phyloP scores from a whole-genome alignment of 257 asterid species.

The Hygrophila difformis region DNA sequence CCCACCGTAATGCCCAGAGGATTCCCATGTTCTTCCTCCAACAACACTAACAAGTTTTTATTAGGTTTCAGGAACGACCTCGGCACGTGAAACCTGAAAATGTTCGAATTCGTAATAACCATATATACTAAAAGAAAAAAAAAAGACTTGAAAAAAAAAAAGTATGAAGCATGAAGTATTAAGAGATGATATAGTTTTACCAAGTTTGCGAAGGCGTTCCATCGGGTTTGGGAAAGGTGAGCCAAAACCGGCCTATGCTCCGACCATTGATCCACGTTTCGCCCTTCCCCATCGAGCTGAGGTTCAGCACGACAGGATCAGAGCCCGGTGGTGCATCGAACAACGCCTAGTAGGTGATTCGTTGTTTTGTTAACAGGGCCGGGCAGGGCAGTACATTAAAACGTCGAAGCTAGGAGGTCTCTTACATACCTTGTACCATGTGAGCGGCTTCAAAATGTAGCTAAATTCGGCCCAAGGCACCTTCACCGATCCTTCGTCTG shows the following conservation, averaged over 20 bases:
- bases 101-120: neutral
- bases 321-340: conserved; percentile 62
- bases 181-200: conserved; percentile 24
- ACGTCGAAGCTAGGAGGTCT: neutral
- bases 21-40: conserved; percentile 76
- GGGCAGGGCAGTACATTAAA: neutral
- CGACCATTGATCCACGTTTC: conserved; percentile 73
- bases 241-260: conserved; percentile 85
- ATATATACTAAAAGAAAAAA: too few species aligned
- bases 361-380: neutral
- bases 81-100: conserved; percentile 70
- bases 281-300: conserved; percentile 90
- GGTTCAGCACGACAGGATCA: conserved; percentile 70
- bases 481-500: conserved; percentile 31
- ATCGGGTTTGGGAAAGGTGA: conserved; percentile 39
- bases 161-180: neutral
- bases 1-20: conserved; percentile 56
- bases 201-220: conserved; percentile 78
- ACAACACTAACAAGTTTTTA: conserved; percentile 48
- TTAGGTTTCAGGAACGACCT: conserved; percentile 65
- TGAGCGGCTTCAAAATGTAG: conserved; percentile 46
- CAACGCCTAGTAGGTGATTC: conserved; percentile 27
- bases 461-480: conserved; percentile 38
- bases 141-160: too few species aligned
- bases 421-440: conserved; percentile 92